Percentiles rank a stretch among this genome's conserved stretches.
Evolutionary conservation across 495 filamentous ascomycete genomes (phyloP).

Genomic region (Annulohypoxylon nitens): DNA sequence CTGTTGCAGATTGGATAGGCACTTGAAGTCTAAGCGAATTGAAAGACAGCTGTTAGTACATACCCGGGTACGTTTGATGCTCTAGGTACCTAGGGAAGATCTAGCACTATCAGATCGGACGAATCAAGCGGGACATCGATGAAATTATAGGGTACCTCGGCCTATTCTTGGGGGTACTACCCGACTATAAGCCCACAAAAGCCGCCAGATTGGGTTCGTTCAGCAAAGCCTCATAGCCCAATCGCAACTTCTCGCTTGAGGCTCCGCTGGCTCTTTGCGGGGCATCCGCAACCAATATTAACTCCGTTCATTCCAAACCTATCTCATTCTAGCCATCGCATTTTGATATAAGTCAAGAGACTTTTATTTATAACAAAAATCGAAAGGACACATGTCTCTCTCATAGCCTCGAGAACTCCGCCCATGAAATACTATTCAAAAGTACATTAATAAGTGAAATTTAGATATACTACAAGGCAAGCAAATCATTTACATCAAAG

Average conservation of each 20-base stretch:
- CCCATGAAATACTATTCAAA: too few species aligned
- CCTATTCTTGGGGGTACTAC: background rate
- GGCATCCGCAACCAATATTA: background rate
- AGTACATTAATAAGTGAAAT: too few species aligned
- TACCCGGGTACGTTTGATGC: background rate
- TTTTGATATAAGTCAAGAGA: background rate
- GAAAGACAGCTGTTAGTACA: background rate
- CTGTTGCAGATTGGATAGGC: background rate
- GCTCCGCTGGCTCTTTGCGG: slow-evolving; percentile 29
- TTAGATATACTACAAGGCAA: too few species aligned
- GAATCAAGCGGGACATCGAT: slow-evolving; percentile 31
- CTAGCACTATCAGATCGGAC: slow-evolving; percentile 20
- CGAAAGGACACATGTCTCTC: too few species aligned
- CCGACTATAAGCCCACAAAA: slow-evolving; percentile 13
- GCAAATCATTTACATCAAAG: too few species aligned
- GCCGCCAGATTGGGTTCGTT: slow-evolving; percentile 34
- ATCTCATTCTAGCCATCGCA: background rate
- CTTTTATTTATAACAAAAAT: background rate
- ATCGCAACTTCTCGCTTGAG: slow-evolving; percentile 38
- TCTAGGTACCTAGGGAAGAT: slow-evolving; percentile 7
- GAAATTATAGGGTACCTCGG: slow-evolving; percentile 14
- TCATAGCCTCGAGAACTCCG: too few species aligned
- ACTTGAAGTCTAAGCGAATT: background rate
- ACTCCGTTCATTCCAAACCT: background rate
- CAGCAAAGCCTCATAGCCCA: slow-evolving; percentile 35